Percentiles rank a stretch among this genome's conserved stretches.
Evolutionary conservation across 192 early-diverging fungal genomes (phyloP).

Genomic region (Podila clonocystis): DNA sequence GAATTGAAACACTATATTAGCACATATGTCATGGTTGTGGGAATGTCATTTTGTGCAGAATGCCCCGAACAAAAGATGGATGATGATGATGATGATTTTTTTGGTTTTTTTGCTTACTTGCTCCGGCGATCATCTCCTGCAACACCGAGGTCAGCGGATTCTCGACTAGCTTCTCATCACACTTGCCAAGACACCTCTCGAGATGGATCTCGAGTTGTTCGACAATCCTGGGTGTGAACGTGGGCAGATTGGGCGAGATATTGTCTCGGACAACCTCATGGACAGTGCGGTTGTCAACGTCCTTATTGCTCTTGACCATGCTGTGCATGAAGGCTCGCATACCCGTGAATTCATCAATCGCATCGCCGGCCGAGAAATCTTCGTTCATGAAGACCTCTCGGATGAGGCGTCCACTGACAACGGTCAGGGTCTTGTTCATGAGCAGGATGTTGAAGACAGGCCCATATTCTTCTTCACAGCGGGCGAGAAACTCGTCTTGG

Average conservation of each 20-base stretch:
- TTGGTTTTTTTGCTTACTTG: constrained; percentile 32
- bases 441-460: constrained; percentile 14
- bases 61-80: not conserved
- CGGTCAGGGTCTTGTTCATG: constrained; percentile 11
- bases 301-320: constrained; percentile 20
- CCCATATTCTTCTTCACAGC: constrained; percentile 18
- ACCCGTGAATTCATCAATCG: constrained; percentile 21
- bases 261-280: constrained; percentile 42
- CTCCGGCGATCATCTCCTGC: constrained; percentile 49
- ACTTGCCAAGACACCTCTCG: constrained; percentile 13
- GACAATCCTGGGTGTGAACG: constrained; percentile 47
- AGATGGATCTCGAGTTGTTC: constrained; percentile 7
- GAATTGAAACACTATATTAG: not conserved
- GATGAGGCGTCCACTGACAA: constrained; percentile 32
- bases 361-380: constrained; percentile 21
- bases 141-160: constrained; percentile 30
- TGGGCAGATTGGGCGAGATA: constrained; percentile 46
- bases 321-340: constrained; percentile 10
- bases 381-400: constrained; percentile 53
- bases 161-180: constrained; percentile 22
- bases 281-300: not conserved
- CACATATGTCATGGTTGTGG: not conserved
- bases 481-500: constrained; percentile 9
- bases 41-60: not conserved
- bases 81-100: not conserved